Evolutionary conservation across 345 rosid species (phyloP), one percentile per base, ranked within the genome.

Genomic region (Conringia planisiliqua): DNA sequence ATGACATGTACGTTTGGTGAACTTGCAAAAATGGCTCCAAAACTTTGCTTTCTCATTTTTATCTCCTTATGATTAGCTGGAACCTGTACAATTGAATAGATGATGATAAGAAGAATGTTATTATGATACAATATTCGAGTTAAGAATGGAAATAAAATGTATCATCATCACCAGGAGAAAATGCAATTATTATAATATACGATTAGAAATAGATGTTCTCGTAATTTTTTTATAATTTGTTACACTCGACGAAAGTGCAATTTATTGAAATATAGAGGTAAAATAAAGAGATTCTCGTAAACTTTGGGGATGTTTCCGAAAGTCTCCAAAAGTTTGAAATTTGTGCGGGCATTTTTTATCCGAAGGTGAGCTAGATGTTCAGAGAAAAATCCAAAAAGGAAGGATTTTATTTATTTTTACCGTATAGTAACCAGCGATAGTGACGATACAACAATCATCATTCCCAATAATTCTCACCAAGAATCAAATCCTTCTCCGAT

Each of bases 381-480:
- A 73, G 42, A 57, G 36, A 24, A 64, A 56, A 54, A 55, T 33
- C 39, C 24, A 33, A 65, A 73, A 33, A 13, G 55, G 39, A 62
- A 62, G 7, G 55, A 18, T 32, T 35, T 62, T 62, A 22, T 4
- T 4, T 32, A 5, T 3, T 73, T 73, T 73, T 63, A 64, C 77
- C 46, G 77, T 73, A 32, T 9, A 63, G 71, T 54, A 42, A 20
- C 8, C 10, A 38, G 33, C 44, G 71, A 73, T 30, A 65, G 71
- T 65, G 71, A 55, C 71, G 77, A 73, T 0, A 73, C 65, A 56
- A 46, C 48, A 48, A 55, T 14, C 65, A 55, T 40, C 76, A 72
- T 62, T 52, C 62, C 9, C 66, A 75, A 75, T 22, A 59, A 74
- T 57, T 59, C 69, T 56, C 56, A 60, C 55, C 46, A 67, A 39